Percentiles rank a stretch among this genome's conserved stretches.
Conservation (phyloP, 192 early-diverging fungal genomes). For the Diversispora eburnea region DNA sequence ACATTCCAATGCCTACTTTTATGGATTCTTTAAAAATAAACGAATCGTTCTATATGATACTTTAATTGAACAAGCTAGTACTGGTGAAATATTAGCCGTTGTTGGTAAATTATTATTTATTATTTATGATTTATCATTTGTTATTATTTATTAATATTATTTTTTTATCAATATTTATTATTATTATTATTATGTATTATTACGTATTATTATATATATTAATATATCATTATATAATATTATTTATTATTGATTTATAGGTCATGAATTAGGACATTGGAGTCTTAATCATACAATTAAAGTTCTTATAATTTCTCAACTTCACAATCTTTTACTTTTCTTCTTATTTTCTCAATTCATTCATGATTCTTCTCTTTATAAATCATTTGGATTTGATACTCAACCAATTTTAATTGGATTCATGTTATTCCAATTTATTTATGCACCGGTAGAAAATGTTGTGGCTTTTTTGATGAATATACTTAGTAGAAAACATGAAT, state of each 20-base stretch:
- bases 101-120: slow-evolving; percentile 73
- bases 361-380: slow-evolving; percentile 70
- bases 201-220: too few relatives aligned
- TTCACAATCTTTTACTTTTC: slow-evolving; percentile 72
- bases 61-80: slow-evolving; percentile 74
- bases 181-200: too few relatives aligned
- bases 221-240: background rate
- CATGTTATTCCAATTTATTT: slow-evolving; percentile 83
- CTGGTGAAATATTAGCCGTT: slow-evolving; percentile 88
- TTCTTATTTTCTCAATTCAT: slow-evolving; percentile 78
- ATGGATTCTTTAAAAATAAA: slow-evolving; percentile 95
- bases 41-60: slow-evolving; percentile 95
- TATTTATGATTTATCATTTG: too few relatives aligned
- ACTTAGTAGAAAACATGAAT: slow-evolving; percentile 84
- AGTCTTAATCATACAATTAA: slow-evolving; percentile 76
- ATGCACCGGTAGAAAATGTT: slow-evolving; percentile 74
- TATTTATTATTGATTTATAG: slow-evolving; percentile 34
- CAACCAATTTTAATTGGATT: slow-evolving; percentile 87
- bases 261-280: slow-evolving; percentile 98
- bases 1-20: slow-evolving; percentile 97
- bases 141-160: too few relatives aligned
- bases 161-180: too few relatives aligned
- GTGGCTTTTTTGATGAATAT: slow-evolving; percentile 75
- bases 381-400: slow-evolving; percentile 77
- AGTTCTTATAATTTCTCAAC: slow-evolving; percentile 67